Evolutionary conservation across 345 rosid genomes (phyloP), one percentile per base, ranked within the genome.

Genomic region (Ailanthus altissimus): DNA sequence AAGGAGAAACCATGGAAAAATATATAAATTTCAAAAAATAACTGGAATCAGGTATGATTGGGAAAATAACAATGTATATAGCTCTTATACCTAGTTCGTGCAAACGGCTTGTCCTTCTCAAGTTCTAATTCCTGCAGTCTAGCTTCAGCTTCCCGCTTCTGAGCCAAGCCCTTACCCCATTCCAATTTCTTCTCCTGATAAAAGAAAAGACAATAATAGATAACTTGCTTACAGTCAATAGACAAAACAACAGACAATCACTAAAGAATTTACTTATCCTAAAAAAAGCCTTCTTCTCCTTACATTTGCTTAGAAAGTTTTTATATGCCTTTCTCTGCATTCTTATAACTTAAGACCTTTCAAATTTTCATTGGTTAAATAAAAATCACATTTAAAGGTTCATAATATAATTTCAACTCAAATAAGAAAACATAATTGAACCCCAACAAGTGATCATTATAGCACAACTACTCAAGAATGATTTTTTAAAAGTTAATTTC

Each of bases 91-190:
- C 94, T 92, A 70, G 89, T 88, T 83, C 97, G 87, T 67, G 98
- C 94, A 90, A 95, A 95, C 23, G 97, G 98, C 83, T 86, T 92
- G 23, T 89, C 93, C 84, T 93, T 93, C 88, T 93, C 98, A 53
- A 82, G 85, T 83, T 95, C 97, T 74, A 95, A 70, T 69, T 93
- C 98, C 62, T 80, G 84, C 79, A 87, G 32, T 77, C 86, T 90
- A 67, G 90, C 90, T 82, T 95, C 98, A 53, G 90, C 92, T 83
- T 92, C 94, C 38, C 94, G 86, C 86, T 92, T 95, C 80, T 95
- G 99, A 74, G 98, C 92, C 87, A 95, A 86, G 75, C 99, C 99
- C 83, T 95, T 88, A n/a, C 99, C 97, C 99, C 98, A 95, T 86
- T 95, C 98, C 83, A 93, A 79, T 62, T 89, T 88, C 75, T 79